phyloP scores from a whole-genome alignment of 768 basidiomycete species.

The Russula virescens region DNA sequence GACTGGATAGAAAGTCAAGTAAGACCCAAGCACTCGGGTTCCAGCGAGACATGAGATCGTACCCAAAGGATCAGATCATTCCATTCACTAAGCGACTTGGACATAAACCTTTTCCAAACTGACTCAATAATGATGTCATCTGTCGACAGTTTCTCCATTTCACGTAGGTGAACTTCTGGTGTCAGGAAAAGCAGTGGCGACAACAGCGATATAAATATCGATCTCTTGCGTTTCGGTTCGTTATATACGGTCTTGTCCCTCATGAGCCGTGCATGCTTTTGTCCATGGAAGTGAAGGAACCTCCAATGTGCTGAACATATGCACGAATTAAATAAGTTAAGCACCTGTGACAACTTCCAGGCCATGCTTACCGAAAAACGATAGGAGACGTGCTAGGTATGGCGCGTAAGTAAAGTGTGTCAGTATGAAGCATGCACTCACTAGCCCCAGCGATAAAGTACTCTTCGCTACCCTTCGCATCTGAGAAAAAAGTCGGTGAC shows the following conservation, averaged over 20 bases:
- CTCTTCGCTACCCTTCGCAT: neutral
- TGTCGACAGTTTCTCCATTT: constrained; percentile 6
- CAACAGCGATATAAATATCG: constrained; percentile 1
- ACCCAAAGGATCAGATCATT: constrained; percentile 8
- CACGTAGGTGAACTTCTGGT: constrained; percentile 13
- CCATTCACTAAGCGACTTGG: constrained; percentile 7
- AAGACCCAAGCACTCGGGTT: neutral
- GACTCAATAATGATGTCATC: constrained; percentile 12
- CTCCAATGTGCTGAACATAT: neutral
- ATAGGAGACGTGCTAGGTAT: constrained; percentile 6
- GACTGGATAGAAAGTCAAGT: constrained; percentile 9
- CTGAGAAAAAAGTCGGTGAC: neutral
- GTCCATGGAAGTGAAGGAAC: too few species aligned
- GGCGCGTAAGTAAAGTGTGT: neutral
- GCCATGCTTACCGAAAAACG: constrained; percentile 8
- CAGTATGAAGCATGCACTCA: neutral
- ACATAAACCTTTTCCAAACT: constrained; percentile 2
- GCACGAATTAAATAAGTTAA: too few species aligned
- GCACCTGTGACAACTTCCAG: neutral
- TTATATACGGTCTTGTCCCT: neutral
- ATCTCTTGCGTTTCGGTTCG: neutral
- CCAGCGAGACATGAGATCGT: neutral
- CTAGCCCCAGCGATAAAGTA: constrained; percentile 1
- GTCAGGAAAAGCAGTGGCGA: constrained; percentile 14
- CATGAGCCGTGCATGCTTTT: constrained; percentile 2